Base-by-base conservation (phyloP, 768 basidiomycete species). In the Termitomyces sp. region DNA sequence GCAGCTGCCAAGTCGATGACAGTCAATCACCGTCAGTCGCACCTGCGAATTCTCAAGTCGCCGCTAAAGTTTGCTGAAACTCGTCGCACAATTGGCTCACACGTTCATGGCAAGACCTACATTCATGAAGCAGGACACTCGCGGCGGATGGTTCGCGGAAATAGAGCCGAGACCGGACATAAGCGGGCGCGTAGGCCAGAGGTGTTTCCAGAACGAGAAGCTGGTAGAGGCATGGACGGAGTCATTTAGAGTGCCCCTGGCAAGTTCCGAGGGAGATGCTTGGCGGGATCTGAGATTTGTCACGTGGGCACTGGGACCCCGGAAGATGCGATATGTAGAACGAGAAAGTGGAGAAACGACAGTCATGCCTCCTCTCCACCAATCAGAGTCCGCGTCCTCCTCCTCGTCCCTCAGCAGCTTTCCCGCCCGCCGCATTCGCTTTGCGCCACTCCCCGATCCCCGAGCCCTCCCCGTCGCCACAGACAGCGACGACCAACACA, bases 361-460 rank as follows among this genome's bases (percentile, higher is more conserved):
- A 13, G 22, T 10, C 20, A 55, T 63, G 45, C 54, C 60, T 41
- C 40, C 60, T 55, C 38, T 61, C 53, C 8, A 43, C 26, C 43
- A 58, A 8, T 64, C 65, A 26, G 20, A 11, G 10, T 62, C 63
- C 7, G 36, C 65, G 16, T 56, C 61, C 8, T 64, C 63, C 18
- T 62, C 62, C 32, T 60, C 55, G 24, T 58, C 58, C 2, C 7
- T 57, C 16, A 28, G 26, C 48, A 52, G 51, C 49, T 24, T 58
- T n/a, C 5, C 40, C 3, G 14, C 38, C 9, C 58, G 63, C 24
- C 71, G 74, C 48, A 93, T 94, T 58, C 83, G 89, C 59, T 94
- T 94, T 61, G 92, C 93, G 0, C 93, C 93, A 1, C 80, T 94
- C 18, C 93, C 93, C 1, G 87, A 90, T 63, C 88, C 90, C 1